Evolutionary conservation across 805 yeast species (phyloP).

Genomic region (Candida argentea): DNA sequence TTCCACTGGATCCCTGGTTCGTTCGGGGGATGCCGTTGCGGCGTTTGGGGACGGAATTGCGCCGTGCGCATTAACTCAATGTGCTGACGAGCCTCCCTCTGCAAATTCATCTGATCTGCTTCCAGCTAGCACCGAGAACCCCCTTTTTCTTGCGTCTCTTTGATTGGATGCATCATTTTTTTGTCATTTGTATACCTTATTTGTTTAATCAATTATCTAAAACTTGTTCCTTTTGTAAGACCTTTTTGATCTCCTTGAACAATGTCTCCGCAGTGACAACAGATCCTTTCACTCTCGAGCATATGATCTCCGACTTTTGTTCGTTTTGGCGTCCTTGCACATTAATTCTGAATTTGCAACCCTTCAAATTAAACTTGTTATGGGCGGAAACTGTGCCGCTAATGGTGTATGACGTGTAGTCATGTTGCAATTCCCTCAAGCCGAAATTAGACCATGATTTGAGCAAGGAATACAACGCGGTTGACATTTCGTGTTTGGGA

Average conservation of each 20-base stretch:
- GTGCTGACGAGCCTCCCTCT: no score
- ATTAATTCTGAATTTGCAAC: constrained; percentile 52
- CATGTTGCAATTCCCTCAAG: constrained; percentile 41
- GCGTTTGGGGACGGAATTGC: no score
- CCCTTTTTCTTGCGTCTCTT: no score
- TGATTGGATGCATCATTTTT: no score
- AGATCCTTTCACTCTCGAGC: constrained; percentile 59
- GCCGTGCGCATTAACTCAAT: no score
- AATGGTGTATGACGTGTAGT: constrained; percentile 32
- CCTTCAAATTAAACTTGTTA: constrained; percentile 52
- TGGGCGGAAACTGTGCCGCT: constrained; percentile 55
- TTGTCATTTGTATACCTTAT: no score
- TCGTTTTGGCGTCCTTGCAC: constrained; percentile 30
- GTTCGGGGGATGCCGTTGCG: no score
- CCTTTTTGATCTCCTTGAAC: constrained; percentile 53
- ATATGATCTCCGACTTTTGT: constrained; percentile 44
- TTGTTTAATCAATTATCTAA: no score
- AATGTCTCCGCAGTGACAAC: constrained; percentile 49
- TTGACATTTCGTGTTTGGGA: constrained; percentile 46
- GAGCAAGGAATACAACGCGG: constrained; percentile 53
- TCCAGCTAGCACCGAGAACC: no score
- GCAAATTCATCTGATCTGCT: no score
- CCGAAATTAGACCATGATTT: constrained; percentile 67
- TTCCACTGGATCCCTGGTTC: no score
- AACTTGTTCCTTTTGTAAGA: constrained; percentile 55